These are phyloP conservation scores for Brassica cretica DNA, from an alignment of 345 rosid genomes.

Conservation along the genomic window DNA sequence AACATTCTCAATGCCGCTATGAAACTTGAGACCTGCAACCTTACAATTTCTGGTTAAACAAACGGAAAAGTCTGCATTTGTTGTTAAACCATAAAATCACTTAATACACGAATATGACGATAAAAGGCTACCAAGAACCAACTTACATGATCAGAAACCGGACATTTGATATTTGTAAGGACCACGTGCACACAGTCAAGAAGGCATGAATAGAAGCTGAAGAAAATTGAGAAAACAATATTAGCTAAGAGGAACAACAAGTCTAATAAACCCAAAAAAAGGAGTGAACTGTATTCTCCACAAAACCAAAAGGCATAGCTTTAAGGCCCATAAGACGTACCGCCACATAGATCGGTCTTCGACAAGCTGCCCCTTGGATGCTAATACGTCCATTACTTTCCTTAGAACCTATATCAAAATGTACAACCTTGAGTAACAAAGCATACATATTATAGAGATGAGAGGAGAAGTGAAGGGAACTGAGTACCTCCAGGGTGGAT, in stretches of 20 bases:
- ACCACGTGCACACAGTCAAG: slow-evolving; percentile 77
- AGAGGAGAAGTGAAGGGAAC: slow-evolving; percentile 17
- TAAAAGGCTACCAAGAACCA: slow-evolving; percentile 19
- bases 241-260: slow-evolving; percentile 7
- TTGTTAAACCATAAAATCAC: slow-evolving; percentile 7
- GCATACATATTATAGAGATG: slow-evolving; percentile 15
- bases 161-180: slow-evolving; percentile 64
- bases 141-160: slow-evolving; percentile 81
- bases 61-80: slow-evolving; percentile 7
- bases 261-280: slow-evolving; percentile 11
- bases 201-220: slow-evolving; percentile 80
- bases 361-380: slow-evolving; percentile 54
- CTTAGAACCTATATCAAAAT: slow-evolving; percentile 59
- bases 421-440: slow-evolving; percentile 19
- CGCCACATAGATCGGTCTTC: slow-evolving; percentile 70
- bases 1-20: slow-evolving; percentile 73
- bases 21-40: slow-evolving; percentile 74
- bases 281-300: not conserved
- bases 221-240: slow-evolving; percentile 2
- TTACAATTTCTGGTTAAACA: slow-evolving; percentile 14
- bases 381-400: slow-evolving; percentile 77
- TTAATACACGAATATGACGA: slow-evolving; percentile 12
- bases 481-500: slow-evolving; percentile 62
- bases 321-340: slow-evolving; percentile 40
- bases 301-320: slow-evolving; percentile 7